These are phyloP conservation scores for Hypoxylon sp. DNA, from an alignment of 2,329 filamentous ascomycete species.

Conservation along the genomic window DNA sequence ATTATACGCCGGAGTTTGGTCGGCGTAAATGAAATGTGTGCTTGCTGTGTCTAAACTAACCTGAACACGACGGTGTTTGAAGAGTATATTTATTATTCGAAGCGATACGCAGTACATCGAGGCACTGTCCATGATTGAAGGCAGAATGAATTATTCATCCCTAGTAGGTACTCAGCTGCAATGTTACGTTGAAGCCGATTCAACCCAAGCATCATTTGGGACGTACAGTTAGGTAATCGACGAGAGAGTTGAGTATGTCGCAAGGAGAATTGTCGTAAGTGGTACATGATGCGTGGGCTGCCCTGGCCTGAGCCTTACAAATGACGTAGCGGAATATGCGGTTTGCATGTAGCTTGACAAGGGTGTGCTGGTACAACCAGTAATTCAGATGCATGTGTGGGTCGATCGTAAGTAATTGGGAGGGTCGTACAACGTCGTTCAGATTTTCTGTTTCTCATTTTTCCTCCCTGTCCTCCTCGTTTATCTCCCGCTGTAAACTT, in stretches of 20 bases:
- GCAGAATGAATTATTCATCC: constrained; percentile 31
- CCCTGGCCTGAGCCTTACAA: constrained; percentile 9
- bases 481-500: constrained; percentile 21
- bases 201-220: background rate
- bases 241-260: background rate
- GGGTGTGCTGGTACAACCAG: constrained; percentile 23
- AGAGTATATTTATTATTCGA: constrained; percentile 34
- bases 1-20: constrained; percentile 24
- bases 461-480: constrained; percentile 4
- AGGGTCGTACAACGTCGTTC: constrained; percentile 30
- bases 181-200: constrained; percentile 25
- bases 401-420: constrained; percentile 25
- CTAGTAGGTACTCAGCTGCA: background rate
- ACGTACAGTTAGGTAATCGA: constrained; percentile 21
- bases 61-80: constrained; percentile 26
- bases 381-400: constrained; percentile 31
- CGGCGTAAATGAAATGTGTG: constrained; percentile 10
- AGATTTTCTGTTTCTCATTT: constrained; percentile 10
- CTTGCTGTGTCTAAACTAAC: constrained; percentile 12
- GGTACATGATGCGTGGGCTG: constrained; percentile 25
- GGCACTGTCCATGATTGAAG: constrained; percentile 15
- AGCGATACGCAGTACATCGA: background rate
- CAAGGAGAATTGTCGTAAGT: background rate
- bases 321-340: constrained; percentile 35
- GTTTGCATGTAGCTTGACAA: constrained; percentile 23